These are phyloP conservation scores for Blakeslea trispora DNA, from an alignment of 371 early-diverging fungal species.

Conservation along the genomic window DNA sequence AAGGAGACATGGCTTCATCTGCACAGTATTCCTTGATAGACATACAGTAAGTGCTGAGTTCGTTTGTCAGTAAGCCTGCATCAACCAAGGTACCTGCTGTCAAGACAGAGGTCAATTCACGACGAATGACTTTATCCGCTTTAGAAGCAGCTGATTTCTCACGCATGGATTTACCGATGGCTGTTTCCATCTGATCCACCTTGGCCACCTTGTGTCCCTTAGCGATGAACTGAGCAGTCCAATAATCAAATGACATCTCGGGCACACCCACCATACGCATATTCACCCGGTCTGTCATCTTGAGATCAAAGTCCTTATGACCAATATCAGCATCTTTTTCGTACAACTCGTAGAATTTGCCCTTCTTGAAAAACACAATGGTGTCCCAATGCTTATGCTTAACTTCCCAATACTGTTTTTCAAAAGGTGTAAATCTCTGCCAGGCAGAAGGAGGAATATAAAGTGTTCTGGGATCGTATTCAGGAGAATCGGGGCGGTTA, in stretches of 20 bases:
- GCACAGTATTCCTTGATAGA: conserved; percentile 69
- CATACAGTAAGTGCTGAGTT: conserved; percentile 93
- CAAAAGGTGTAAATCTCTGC: conserved; percentile 94
- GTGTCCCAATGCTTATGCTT: conserved; percentile 96
- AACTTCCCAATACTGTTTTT: conserved; percentile 99
- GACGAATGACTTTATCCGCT: conserved; percentile 89
- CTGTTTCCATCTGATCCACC: conserved; percentile 99
- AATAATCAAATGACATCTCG: conserved; percentile 92
- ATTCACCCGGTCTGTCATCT: conserved; percentile 95
- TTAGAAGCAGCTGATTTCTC: conserved; percentile 61
- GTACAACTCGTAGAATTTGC: conserved; percentile 99
- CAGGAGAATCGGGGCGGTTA: conserved; percentile 65
- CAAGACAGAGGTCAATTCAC: conserved; percentile 93
- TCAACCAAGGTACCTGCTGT: conserved; percentile 97
- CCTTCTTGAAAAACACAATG: conserved; percentile 99
- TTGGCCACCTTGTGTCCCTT: conserved; percentile 96
- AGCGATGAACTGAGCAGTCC: conserved; percentile 97
- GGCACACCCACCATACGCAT: conserved; percentile 99
- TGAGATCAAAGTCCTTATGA: conserved; percentile 96
- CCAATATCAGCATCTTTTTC: conserved; percentile 99
- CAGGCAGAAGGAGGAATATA: conserved; percentile 84
- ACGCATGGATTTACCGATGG: conserved; percentile 94
- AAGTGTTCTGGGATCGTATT: conserved; percentile 96
- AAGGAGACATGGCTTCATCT: conserved; percentile 37
- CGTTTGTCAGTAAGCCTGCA: conserved; percentile 80